Base-by-base conservation (phyloP, 768 basidiomycete species). In the Phanerochaete sordida region DNA sequence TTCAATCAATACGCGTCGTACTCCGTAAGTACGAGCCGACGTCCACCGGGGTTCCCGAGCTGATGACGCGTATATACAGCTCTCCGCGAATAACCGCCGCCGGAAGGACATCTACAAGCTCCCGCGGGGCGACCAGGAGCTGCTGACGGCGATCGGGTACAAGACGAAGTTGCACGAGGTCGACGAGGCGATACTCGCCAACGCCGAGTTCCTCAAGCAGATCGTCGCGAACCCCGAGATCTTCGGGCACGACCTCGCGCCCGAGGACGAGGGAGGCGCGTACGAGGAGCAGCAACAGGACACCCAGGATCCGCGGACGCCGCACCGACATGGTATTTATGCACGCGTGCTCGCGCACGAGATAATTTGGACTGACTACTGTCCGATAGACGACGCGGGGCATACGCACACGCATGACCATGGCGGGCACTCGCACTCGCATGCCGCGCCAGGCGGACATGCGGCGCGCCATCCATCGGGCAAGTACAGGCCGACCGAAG, bases 211-310 rank as follows among this genome's bases (percentile, higher is more conserved):
- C 70, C 70, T 96, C 59, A 76, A 80, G 3, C 75, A 82, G 62
- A 87, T 96, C 63, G 85, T 92, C 12, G 85, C 83, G 15, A 81
- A 90, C 72, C 90, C 93, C 0, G 87, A 88, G 66, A 92, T 96
- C 27, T 95, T 95, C 66, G 87, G 84, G 16, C 81, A 83, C 62
- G 82, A 77, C 19, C 51, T 43, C 39, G 39, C 8, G 68, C 75
- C 64, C 53, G 44, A 69, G 63, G 39, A 62, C 57, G 53, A 19
- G 28, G 16, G 8, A 23, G 33, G 31, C 7, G 21, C 33, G 44
- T 43, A 35, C n/a, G 24, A 2, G 8, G 26, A 26, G 45, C 45
- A 21, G 13, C 2, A 11, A 19, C 11, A 43, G 19, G 39, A 16
- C 19, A 43, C 19, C 8, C 11, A 43, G 4, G 39, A 9, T 16